phyloP scores from a whole-genome alignment of 305 asterid genomes.

The Fraxinus greggii region DNA sequence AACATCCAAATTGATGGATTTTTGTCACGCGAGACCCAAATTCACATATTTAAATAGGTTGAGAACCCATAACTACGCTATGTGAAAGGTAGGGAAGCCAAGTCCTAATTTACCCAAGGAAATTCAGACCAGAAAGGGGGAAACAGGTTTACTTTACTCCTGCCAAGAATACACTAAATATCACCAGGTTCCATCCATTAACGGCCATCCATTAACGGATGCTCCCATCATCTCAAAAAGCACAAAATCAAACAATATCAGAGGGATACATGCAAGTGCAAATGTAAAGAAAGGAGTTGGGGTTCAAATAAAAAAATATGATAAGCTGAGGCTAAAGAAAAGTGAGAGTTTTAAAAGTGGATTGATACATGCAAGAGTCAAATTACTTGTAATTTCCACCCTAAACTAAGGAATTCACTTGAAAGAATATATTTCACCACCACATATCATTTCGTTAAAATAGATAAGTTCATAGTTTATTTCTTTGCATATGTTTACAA shows the following conservation, averaged over 20 bases:
- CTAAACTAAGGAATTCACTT: neutral
- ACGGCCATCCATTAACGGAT: neutral
- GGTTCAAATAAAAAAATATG: neutral
- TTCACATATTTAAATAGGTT: neutral
- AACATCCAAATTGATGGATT: neutral
- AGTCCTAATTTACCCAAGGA: neutral
- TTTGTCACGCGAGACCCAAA: neutral
- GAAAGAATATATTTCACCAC: neutral
- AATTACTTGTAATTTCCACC: neutral
- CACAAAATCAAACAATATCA: neutral
- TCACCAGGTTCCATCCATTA: neutral
- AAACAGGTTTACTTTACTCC: neutral
- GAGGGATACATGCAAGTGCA: neutral
- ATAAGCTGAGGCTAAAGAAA: neutral
- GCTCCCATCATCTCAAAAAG: neutral
- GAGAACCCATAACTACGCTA: neutral
- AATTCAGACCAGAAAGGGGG: neutral
- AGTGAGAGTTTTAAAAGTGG: neutral
- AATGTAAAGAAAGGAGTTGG: neutral
- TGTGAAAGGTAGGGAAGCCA: neutral
- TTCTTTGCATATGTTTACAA: neutral
- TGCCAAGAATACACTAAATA: neutral
- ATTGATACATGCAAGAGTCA: neutral
- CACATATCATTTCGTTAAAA: neutral
- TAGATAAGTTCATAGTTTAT: neutral